A percentile compares a stretch with the other conserved stretches of the same genome.
Conservation (phyloP, 257 asterid genomes). For the Nicotiana tabacum region DNA sequence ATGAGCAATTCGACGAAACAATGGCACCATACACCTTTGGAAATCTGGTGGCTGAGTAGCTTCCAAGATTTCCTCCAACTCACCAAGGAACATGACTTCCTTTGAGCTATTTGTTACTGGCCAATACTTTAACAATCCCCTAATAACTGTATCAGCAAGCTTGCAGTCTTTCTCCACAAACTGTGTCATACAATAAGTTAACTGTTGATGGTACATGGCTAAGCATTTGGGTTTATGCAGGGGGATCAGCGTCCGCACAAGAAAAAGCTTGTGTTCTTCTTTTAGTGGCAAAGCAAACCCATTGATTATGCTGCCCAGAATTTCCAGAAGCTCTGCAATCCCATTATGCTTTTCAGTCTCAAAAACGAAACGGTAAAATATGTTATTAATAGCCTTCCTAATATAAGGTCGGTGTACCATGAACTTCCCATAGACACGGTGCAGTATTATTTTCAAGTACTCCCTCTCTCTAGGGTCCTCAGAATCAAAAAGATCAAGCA, state of each 20-base stretch:
- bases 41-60: constrained; percentile 69
- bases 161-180: constrained; percentile 82
- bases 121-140: constrained; percentile 80
- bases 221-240: constrained; percentile 73
- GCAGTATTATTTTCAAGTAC: constrained; percentile 70
- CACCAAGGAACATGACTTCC: constrained; percentile 76
- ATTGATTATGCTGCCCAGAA: constrained; percentile 73
- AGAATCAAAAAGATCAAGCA: constrained; percentile 79
- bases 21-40: constrained; percentile 74
- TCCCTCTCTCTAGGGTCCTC: constrained; percentile 90
- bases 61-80: constrained; percentile 83
- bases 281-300: constrained; percentile 87
- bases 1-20: constrained; percentile 65
- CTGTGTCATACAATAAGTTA: constrained; percentile 65
- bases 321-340: constrained; percentile 70
- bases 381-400: constrained; percentile 69
- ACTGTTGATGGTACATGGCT: constrained; percentile 78
- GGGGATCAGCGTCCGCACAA: constrained; percentile 64
- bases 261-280: constrained; percentile 81
- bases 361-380: constrained; percentile 61
- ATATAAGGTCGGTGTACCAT: constrained; percentile 85
- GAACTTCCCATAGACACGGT: constrained; percentile 79
- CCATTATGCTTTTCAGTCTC: constrained; percentile 84
- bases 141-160: constrained; percentile 65
- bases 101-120: constrained; percentile 77